Base-by-base conservation (phyloP, 2,329 filamentous ascomycete species). In the Leptographium galeiforme region DNA sequence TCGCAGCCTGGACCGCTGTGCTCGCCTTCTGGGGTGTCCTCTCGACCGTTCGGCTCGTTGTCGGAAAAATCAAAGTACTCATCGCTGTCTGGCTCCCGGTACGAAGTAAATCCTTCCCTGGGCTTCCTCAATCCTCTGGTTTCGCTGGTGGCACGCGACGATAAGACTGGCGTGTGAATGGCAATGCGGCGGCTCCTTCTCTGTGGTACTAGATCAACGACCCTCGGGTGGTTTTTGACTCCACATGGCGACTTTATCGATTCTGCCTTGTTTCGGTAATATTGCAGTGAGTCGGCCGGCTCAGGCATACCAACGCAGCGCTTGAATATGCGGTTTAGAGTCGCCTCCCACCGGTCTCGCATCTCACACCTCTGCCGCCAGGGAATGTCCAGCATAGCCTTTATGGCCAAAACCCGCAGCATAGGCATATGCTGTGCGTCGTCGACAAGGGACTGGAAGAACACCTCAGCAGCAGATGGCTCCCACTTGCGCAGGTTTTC, bases 291-390 rank as follows among this genome's bases (percentile, higher is more conserved):
- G 39, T 46, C 54, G 13, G 60, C 53, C 2, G 62, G 62, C 34
- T 41, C 36, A 2, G 64, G 65, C 25, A 61, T 57, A 8, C 55
- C 36, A 39, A 51, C 30, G 14, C 59, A 59, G 16, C 79, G 72
- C 49, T 82, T 73, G 61, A 88, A 90, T 3, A 89, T 76, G 13
- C 72, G 74, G 53, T 81, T 77, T 51, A 96, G 71, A 57, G 75
- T 82, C n/a, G 77, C 73, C 50, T 82, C 82, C 87, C 89, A 95
- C 58, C 80, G 78, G 59, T 85, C 81, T 41, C 90, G 79, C 62
- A 96, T 84, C n/a, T 77, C 76, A 18, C 86, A 86, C 44, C 91
- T 81, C 63, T 89, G 81, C 57, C 89, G 83, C 87, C 89, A 95
- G 12, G 85, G 82, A 47, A 82, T 78, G 62, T 90, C 81, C 48